These are phyloP conservation scores for Dactylellina sp. DNA, from an alignment of 2,329 filamentous ascomycete species.

Conservation along the genomic window DNA sequence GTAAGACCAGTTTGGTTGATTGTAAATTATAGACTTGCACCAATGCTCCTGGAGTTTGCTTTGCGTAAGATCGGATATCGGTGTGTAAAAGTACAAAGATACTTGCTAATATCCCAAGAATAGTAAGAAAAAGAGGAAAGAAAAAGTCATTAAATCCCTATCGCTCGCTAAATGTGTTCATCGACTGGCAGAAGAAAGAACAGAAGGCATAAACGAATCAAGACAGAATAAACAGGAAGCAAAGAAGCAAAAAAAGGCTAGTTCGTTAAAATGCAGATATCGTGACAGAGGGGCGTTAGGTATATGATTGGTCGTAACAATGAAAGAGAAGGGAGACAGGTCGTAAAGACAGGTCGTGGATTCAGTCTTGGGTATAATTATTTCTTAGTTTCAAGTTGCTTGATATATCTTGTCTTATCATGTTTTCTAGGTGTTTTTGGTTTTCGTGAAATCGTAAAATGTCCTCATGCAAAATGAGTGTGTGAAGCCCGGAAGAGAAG, in stretches of 20 bases:
- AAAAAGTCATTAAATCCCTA: slow-evolving; percentile 10
- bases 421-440: background rate
- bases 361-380: background rate
- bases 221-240: slow-evolving; percentile 10
- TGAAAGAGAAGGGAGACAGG: background rate
- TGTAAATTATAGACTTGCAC: too few relatives aligned
- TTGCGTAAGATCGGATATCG: background rate
- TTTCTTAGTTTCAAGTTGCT: background rate
- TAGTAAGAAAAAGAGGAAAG: slow-evolving; percentile 4
- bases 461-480: background rate
- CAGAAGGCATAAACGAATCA: slow-evolving; percentile 1
- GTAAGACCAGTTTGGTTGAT: too few relatives aligned
- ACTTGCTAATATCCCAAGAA: slow-evolving; percentile 6
- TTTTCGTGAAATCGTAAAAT: too few relatives aligned
- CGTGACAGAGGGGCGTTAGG: background rate
- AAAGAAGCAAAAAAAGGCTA: slow-evolving; percentile 25
- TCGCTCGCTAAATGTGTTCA: slow-evolving; percentile 23
- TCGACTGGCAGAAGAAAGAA: slow-evolving; percentile 1
- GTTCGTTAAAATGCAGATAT: slow-evolving; percentile 3
- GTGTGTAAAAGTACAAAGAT: slow-evolving; percentile 16
- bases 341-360: background rate
- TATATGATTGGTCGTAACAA: background rate
- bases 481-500: background rate
- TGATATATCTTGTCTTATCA: background rate
- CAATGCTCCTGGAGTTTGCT: too few relatives aligned